Base-by-base conservation (phyloP, 768 basidiomycete species). In the Solioccasus polychromus region DNA sequence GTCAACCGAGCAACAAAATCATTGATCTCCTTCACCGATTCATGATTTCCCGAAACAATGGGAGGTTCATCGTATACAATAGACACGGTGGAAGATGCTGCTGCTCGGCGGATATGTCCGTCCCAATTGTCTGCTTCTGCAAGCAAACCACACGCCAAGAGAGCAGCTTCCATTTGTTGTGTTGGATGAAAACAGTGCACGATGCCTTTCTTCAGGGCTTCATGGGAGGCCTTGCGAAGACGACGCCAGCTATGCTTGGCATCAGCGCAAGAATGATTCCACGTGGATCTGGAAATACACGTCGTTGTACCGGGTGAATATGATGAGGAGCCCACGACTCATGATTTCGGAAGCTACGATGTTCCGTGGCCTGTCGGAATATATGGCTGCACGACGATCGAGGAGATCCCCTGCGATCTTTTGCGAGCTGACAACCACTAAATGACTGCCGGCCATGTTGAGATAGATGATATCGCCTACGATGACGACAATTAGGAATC, bases 371-470 rank as follows among this genome's bases (percentile, higher is more conserved):
- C 69, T 57, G 18, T 60, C 63, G 14, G 63, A 62, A 47, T 69
- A 70, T 4, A 61, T 61, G 2, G 51, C 51, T 3, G 62, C 61
- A 14, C 67, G 64, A 30, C 66, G 65, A 17, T 72, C 69, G 14
- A 74, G 54, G 9, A 76, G 57, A 9, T 76, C 75, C 7, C 35
- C 42, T 2, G 62, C 68, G 15, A 60, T 53, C 37, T 57, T 56
- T 35, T 57, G 55, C 20, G 55, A 59, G 51, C 69, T 71, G 14
- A 69, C 39, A 4, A 71, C 52, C 20, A 71, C 12, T 11, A 66
- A 45, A 7, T 44, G 31, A 20, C 54, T 38, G 14, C 62, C 53
- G 37, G 47, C 60, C 8, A 54, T 25, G 14, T 46, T 35, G 37
- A 49, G 38, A 15, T 39, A 49, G 32, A 46, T 46, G 23, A 47